Conservation (phyloP, 139 green algal species). For the Spirogloea muscicola region DNA sequence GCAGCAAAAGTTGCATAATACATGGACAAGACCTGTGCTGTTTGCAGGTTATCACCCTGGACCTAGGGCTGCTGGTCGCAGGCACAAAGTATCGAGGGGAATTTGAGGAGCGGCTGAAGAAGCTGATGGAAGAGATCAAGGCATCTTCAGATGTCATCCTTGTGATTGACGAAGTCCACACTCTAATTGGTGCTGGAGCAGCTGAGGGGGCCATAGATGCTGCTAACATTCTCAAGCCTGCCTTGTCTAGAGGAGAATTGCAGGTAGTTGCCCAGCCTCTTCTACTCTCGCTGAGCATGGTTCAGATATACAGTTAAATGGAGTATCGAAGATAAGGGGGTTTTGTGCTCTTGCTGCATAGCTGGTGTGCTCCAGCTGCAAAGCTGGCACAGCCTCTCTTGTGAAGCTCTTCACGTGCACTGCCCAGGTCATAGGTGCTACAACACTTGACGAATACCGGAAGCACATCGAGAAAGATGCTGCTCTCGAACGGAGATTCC, state of each 20-base stretch:
- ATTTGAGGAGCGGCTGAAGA: slow-evolving; percentile 52
- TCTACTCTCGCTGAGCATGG: too few relatives aligned
- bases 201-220: slow-evolving; percentile 68
- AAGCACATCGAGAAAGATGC: slow-evolving; percentile 55
- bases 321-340: too few relatives aligned
- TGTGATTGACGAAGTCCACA: slow-evolving; percentile 57
- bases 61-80: slow-evolving; percentile 94
- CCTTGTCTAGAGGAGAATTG: slow-evolving; percentile 60
- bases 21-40: not conserved
- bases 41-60: slow-evolving; percentile 86
- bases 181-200: slow-evolving; percentile 53
- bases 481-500: slow-evolving; percentile 51
- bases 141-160: slow-evolving; percentile 54
- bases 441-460: slow-evolving; percentile 47
- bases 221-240: slow-evolving; percentile 81
- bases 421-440: slow-evolving; percentile 80
- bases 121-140: slow-evolving; percentile 53
- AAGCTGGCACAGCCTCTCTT: too few relatives aligned
- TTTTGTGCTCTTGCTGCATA: too few relatives aligned
- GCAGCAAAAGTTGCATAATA: not conserved
- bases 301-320: too few relatives aligned
- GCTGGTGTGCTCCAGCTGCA: too few relatives aligned
- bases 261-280: slow-evolving; percentile 2
- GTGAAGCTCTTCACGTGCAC: not conserved
- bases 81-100: slow-evolving; percentile 54